Conservation (phyloP, 495 filamentous ascomycete species). For the Hypoxylon fuscum region DNA sequence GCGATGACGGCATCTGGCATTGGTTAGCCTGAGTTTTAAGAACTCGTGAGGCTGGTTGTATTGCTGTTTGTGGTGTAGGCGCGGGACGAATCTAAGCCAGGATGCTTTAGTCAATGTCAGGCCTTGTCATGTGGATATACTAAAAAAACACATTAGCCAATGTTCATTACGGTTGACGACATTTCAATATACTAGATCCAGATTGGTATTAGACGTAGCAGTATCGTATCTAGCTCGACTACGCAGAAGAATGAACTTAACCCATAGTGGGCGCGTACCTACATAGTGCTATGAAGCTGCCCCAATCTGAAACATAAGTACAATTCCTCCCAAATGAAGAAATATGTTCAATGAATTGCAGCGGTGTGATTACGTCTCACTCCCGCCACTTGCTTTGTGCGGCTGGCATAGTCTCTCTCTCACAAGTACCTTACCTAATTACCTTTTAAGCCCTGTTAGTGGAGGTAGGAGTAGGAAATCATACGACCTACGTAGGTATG, state of each 20-base stretch:
- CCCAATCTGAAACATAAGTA: not conserved
- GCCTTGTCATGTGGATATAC: not conserved
- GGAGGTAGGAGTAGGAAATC: no score
- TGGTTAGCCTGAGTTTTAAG: not conserved
- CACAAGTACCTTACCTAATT: no score
- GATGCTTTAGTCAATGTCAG: not conserved
- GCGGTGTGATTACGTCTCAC: not conserved
- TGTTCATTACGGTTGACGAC: not conserved
- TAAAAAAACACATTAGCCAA: not conserved
- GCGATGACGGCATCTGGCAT: not conserved
- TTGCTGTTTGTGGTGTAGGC: not conserved
- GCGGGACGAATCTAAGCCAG: not conserved
- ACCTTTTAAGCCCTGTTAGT: no score
- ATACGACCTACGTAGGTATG: no score
- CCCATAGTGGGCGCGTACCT: not conserved
- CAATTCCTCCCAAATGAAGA: not conserved
- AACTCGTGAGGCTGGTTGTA: not conserved
- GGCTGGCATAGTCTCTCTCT: no score
- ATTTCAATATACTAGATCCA: not conserved
- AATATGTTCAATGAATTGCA: not conserved
- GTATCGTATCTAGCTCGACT: no score
- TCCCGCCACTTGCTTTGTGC: no score
- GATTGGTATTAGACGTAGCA: not conserved
- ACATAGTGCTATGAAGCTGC: not conserved
- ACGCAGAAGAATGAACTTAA: not conserved